Conservation (phyloP, 2,329 filamentous ascomycete genomes). For the Rutstroemia sp. region DNA sequence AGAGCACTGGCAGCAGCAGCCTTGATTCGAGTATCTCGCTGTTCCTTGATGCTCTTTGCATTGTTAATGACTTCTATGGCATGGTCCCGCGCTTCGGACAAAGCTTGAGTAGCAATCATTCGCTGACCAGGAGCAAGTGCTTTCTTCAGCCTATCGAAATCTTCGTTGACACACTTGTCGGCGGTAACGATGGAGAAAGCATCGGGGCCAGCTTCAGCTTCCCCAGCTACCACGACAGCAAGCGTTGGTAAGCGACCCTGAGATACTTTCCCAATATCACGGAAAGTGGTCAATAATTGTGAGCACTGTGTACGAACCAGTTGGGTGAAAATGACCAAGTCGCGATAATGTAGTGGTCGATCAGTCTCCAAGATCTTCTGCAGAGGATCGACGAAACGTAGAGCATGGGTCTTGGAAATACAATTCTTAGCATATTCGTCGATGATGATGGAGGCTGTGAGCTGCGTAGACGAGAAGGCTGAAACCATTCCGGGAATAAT, state of each 20-base stretch:
- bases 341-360: conserved; percentile 74
- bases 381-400: conserved; percentile 57
- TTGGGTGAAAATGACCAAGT: conserved; percentile 84
- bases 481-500: conserved; percentile 63
- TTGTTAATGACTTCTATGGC: conserved; percentile 69
- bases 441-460: conserved; percentile 73
- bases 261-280: conserved; percentile 79
- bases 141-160: conserved; percentile 85
- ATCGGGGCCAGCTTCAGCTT: conserved; percentile 81
- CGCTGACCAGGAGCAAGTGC: conserved; percentile 82
- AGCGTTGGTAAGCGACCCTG: conserved; percentile 68
- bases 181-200: conserved; percentile 86
- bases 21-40: conserved; percentile 77
- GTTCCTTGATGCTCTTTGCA: conserved; percentile 69
- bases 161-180: conserved; percentile 76
- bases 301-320: conserved; percentile 87
- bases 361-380: conserved; percentile 74
- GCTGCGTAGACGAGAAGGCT: conserved; percentile 75
- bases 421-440: conserved; percentile 76
- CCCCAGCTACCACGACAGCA: conserved; percentile 89
- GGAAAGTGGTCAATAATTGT: conserved; percentile 82
- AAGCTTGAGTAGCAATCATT: conserved; percentile 70
- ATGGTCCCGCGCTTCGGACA: conserved; percentile 69
- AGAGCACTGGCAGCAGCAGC: conserved; percentile 82
- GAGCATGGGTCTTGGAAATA: conserved; percentile 40